Evolutionary conservation across 768 basidiomycete genomes (phyloP).

Genomic region (Boletus eberwhitei): DNA sequence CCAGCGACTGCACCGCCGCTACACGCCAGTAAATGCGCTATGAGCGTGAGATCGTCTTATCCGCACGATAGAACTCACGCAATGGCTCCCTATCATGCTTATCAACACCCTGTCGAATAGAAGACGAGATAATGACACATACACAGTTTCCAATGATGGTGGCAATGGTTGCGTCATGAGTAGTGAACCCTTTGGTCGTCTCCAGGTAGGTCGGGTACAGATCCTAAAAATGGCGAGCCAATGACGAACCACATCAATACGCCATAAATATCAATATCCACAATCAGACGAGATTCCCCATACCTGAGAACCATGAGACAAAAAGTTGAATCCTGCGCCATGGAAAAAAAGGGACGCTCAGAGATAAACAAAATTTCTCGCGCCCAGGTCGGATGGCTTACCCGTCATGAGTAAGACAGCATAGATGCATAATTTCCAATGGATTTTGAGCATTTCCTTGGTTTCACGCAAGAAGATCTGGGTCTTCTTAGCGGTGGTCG

Average conservation of each 20-base stretch:
- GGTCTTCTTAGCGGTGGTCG: conserved; percentile 48
- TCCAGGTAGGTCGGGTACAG: conserved; percentile 76
- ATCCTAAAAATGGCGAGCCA: conserved; percentile 39
- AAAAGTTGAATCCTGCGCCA: conserved; percentile 64
- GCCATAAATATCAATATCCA: neutral
- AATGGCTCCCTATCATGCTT: conserved; percentile 39
- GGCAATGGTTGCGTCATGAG: conserved; percentile 61
- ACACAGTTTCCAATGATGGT: conserved; percentile 82
- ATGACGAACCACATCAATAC: neutral
- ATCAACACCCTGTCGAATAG: neutral
- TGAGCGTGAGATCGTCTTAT: neutral
- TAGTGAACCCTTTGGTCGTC: conserved; percentile 55
- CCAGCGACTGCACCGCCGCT: conserved; percentile 72
- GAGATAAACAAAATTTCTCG: neutral
- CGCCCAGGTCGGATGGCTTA: conserved; percentile 8
- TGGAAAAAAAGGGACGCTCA: no score
- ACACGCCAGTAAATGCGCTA: neutral
- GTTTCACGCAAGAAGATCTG: conserved; percentile 71
- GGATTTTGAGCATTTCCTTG: conserved; percentile 68
- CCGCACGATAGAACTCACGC: conserved; percentile 33
- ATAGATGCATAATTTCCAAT: conserved; percentile 84
- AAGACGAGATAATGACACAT: conserved; percentile 17
- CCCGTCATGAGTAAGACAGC: conserved; percentile 77
- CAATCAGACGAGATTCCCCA: neutral
- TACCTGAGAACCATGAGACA: conserved; percentile 70